Base-by-base conservation (phyloP, 2,329 filamentous ascomycete species). In the Trichoderma cornu-damae region DNA sequence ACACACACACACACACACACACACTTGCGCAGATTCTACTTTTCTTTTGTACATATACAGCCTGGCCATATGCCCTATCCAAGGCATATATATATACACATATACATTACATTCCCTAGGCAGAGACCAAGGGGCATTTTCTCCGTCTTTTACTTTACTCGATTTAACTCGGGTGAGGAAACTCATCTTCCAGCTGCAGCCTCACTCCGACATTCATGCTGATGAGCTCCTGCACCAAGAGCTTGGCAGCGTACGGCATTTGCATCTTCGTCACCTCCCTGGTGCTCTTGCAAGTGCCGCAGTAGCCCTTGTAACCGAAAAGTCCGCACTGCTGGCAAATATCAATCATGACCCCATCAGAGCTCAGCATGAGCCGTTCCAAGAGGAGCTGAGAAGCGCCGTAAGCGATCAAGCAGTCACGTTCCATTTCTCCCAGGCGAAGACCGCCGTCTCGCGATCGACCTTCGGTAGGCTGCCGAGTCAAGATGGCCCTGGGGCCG, bases 161-260 rank as follows among this genome's bases (percentile, higher is more conserved):
- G 5, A 4, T 8, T 66, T 65, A 74, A 59, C 70, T 72, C 22
- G 81, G 81, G 65, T 85, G 81, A 14, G 91, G 91, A 72, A 99
- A 99, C 74, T 97, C 90, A 69, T 99, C 94, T 67, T 90, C 90
- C 63, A 99, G 75, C 77, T 93, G 89, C 74, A 99, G 77, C 58
- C 89, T 81, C 59, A 96, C 93, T 61, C 92, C 89, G n/a, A 99
- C 90, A 72, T 99, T 99, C 94, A 99, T 99, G 72, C 90, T 96
- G 68, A 96, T 87, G 67, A 99, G 74, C 75, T 99, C 94, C 77
- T 99, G 94, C 48, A 97, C 90, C 57, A 99, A 77, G 69, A 99
- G 75, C 80, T 99, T 97, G 1, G 94, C 94, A 16, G 94, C 94
- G 73, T 99, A 99, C 32, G 94, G 94, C 81, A 99, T 95, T 32